These are phyloP conservation scores for Scleroderma bovista DNA, from an alignment of 768 basidiomycete genomes.

Conservation along the genomic window DNA sequence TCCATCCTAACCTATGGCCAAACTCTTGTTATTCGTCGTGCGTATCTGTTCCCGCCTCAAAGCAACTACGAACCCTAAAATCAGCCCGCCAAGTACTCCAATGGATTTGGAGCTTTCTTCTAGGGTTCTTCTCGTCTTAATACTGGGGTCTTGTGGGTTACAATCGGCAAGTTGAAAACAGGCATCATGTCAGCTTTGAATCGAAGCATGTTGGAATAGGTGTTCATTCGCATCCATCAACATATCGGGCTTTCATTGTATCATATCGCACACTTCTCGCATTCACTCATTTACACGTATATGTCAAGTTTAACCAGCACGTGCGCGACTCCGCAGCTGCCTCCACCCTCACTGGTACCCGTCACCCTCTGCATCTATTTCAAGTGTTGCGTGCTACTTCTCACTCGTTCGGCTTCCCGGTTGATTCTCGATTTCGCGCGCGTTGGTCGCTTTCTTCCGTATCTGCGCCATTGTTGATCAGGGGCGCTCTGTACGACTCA, in stretches of 20 bases:
- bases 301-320: not conserved
- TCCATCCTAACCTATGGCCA: constrained; percentile 16
- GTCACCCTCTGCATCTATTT: not conserved
- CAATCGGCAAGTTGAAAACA: constrained; percentile 3
- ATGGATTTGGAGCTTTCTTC: constrained; percentile 19
- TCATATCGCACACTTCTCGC: not conserved
- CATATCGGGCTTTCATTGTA: not conserved
- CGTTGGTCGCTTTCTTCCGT: not conserved
- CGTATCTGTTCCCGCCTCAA: constrained; percentile 1
- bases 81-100: constrained; percentile 13
- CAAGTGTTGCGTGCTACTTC: not conserved
- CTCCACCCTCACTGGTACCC: too few relatives aligned
- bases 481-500: not conserved
- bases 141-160: constrained; percentile 7
- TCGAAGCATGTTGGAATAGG: not conserved
- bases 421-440: not conserved
- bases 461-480: not conserved
- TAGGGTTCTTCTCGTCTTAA: constrained; percentile 18
- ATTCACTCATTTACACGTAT: not conserved
- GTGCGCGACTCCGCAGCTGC: not conserved
- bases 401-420: not conserved
- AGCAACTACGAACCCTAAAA: not conserved
- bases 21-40: constrained; percentile 21
- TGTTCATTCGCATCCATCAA: not conserved
- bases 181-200: not conserved